These are phyloP conservation scores for Puccinia triticina DNA, from an alignment of 1,284 basidiomycete genomes.

Conservation along the genomic window DNA sequence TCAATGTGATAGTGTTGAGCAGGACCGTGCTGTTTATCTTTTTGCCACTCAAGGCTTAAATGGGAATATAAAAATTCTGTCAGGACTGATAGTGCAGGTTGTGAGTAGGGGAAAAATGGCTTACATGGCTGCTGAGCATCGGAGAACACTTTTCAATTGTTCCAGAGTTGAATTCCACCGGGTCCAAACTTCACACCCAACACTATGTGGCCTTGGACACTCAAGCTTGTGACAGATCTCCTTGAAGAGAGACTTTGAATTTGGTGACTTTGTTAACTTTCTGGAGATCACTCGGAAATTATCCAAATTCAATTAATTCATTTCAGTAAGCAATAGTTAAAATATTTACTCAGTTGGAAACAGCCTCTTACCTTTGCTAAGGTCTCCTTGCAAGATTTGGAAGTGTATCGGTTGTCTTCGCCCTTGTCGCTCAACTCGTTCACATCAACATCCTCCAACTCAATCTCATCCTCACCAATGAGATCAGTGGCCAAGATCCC, in stretches of 20 bases:
- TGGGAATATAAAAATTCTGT: background rate
- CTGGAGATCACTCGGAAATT: background rate
- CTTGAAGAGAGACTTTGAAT: conserved; percentile 9
- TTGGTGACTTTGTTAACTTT: conserved; percentile 20
- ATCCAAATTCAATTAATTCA: background rate
- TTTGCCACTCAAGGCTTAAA: conserved; percentile 8
- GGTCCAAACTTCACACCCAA: too few relatives aligned
- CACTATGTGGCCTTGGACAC: too few relatives aligned
- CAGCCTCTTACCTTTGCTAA: conserved; percentile 8
- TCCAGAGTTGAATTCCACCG: too few relatives aligned
- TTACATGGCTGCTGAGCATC: background rate
- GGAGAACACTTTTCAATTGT: background rate
- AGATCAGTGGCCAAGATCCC: background rate
- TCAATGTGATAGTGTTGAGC: background rate
- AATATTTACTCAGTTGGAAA: background rate
- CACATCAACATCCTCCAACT: conserved; percentile 1
- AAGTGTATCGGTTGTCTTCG: conserved; percentile 10
- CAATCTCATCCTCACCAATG: background rate
- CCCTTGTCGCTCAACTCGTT: conserved; percentile 7
- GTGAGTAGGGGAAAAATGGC: background rate
- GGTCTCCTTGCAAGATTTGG: background rate
- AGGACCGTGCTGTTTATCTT: too few relatives aligned
- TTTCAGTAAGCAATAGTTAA: background rate
- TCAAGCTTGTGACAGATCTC: background rate
- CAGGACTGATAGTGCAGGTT: background rate